A percentile compares a stretch with the other conserved stretches of the same genome.
These are phyloP conservation scores for Xylaria sp. DNA, from an alignment of 2,329 filamentous ascomycete genomes.

Conservation along the genomic window DNA sequence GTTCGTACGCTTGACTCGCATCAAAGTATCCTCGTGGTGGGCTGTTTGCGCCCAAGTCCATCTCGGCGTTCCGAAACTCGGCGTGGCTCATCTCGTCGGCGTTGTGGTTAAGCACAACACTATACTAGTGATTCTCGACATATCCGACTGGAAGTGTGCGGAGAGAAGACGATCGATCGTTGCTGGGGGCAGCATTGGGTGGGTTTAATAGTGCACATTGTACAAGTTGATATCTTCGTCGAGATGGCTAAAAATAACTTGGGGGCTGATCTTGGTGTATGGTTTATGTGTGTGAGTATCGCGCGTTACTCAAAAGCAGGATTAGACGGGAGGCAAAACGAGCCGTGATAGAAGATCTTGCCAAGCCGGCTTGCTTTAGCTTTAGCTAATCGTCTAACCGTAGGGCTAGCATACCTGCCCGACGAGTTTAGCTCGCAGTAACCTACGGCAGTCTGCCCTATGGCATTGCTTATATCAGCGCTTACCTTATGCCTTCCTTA, in stretches of 20 bases:
- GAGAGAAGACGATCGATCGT: neutral
- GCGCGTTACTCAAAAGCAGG: neutral
- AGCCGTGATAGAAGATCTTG: neutral
- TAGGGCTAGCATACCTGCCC: no score
- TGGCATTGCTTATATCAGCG: neutral
- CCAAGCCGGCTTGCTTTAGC: neutral
- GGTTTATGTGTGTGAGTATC: neutral
- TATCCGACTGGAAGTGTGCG: neutral
- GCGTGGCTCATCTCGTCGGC: neutral
- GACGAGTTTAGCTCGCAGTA: no score
- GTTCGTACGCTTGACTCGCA: constrained; percentile 13
- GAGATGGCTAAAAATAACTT: neutral
- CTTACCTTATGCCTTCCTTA: no score
- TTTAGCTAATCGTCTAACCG: neutral
- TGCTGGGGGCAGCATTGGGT: neutral
- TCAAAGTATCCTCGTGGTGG: neutral
- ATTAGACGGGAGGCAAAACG: neutral
- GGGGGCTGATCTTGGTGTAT: neutral
- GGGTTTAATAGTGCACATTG: neutral
- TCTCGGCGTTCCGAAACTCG: neutral
- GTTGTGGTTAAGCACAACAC: neutral
- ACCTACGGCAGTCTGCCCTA: neutral
- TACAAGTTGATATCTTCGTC: neutral
- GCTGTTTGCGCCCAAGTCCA: neutral
- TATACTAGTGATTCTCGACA: neutral